phyloP scores from a whole-genome alignment of 345 rosid species.

The Brassica rapa region DNA sequence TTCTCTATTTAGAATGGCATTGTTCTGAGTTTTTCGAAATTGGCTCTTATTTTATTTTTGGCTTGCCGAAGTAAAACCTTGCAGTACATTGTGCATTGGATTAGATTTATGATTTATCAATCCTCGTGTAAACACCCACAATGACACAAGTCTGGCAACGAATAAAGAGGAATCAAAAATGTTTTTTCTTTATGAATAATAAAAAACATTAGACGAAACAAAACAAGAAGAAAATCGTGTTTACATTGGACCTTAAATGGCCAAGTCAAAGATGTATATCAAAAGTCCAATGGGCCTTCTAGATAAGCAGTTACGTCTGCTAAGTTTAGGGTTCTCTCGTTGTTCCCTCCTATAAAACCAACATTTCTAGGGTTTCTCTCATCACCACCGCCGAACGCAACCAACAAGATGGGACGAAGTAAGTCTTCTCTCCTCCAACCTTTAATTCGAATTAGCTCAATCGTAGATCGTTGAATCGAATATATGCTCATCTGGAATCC shows the following conservation, averaged over 20 bases:
- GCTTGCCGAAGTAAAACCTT: too few relatives aligned
- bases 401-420: slow-evolving; percentile 28
- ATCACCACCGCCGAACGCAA: slow-evolving; percentile 1
- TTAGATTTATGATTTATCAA: too few relatives aligned
- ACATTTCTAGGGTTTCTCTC: slow-evolving; percentile 23
- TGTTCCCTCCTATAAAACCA: neutral
- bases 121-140: too few relatives aligned
- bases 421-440: slow-evolving; percentile 16
- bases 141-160: too few relatives aligned
- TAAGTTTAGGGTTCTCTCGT: neutral
- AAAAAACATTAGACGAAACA: neutral
- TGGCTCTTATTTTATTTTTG: too few relatives aligned
- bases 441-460: neutral
- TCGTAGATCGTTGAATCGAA: neutral
- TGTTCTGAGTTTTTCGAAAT: too few relatives aligned
- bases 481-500: neutral
- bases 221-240: neutral
- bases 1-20: too few relatives aligned
- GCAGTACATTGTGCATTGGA: too few relatives aligned
- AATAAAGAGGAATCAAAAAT: too few relatives aligned
- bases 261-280: slow-evolving; percentile 24
- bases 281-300: slow-evolving; percentile 33
- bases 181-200: too few relatives aligned
- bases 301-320: slow-evolving; percentile 26
- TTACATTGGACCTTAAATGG: neutral